Conservation (phyloP, 1,139 yeast species). For the Taiozyma sp. region DNA sequence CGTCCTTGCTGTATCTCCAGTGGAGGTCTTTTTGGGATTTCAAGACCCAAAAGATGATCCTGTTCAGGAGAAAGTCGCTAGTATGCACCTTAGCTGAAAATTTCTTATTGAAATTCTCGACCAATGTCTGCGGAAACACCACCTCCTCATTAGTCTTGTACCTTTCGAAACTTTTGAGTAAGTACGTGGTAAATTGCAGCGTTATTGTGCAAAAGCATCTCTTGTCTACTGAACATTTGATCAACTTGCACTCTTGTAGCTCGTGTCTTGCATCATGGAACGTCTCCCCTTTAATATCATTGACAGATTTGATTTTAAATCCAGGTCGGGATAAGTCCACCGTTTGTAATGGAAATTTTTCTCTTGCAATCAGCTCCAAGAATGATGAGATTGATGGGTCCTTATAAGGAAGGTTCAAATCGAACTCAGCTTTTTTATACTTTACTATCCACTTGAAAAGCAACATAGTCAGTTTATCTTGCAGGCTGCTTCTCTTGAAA, state of each 20-base stretch:
- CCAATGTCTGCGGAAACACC: neutral
- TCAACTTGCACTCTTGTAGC: constrained; percentile 19
- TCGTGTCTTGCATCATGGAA: constrained; percentile 34
- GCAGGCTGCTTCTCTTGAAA: neutral
- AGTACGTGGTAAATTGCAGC: constrained; percentile 1
- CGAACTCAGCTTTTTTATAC: constrained; percentile 23
- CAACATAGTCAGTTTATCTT: constrained; percentile 5
- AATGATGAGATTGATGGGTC: constrained; percentile 24
- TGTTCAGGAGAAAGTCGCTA: constrained; percentile 2
- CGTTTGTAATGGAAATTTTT: constrained; percentile 19
- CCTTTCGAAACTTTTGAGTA: neutral
- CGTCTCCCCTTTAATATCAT: constrained; percentile 16
- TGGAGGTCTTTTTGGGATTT: constrained; percentile 2
- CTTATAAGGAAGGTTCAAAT: constrained; percentile 27
- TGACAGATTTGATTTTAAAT: constrained; percentile 13
- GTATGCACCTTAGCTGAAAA: constrained; percentile 3
- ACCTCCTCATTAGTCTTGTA: constrained; percentile 1
- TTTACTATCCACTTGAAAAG: constrained; percentile 29
- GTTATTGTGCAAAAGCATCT: constrained; percentile 4
- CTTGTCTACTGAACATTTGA: constrained; percentile 10
- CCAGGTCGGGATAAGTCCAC: constrained; percentile 13
- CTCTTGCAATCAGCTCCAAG: constrained; percentile 25
- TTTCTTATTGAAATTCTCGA: constrained; percentile 4
- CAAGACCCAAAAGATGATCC: constrained; percentile 6
- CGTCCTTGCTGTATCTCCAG: constrained; percentile 6